Evolutionary conservation across 2,329 filamentous ascomycete genomes (phyloP).

Genomic region (Pseudogymnoascus sp.): DNA sequence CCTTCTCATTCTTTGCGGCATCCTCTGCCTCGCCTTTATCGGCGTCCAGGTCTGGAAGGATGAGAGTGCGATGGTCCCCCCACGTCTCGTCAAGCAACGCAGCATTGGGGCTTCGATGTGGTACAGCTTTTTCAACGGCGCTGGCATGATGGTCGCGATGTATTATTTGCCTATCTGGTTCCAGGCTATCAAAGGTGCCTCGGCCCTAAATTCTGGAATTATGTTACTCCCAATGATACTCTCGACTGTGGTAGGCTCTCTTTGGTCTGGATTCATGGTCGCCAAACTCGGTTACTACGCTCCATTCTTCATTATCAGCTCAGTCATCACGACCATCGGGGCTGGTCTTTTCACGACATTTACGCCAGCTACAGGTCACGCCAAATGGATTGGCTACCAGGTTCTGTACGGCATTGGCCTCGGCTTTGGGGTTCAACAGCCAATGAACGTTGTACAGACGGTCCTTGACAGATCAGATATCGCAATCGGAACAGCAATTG

Average conservation of each 20-base stretch:
- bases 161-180: conserved; percentile 38
- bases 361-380: conserved; percentile 23
- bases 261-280: conserved; percentile 25
- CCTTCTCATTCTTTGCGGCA: conserved; percentile 23
- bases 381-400: conserved; percentile 29
- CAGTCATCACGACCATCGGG: conserved; percentile 27
- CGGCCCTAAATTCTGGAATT: conserved; percentile 30
- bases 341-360: conserved; percentile 32
- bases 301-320: conserved; percentile 19
- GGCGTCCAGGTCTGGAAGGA: conserved; percentile 7
- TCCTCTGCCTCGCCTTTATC: conserved; percentile 20
- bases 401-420: conserved; percentile 10
- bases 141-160: conserved; percentile 24
- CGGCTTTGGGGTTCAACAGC: conserved; percentile 18
- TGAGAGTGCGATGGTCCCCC: conserved; percentile 28
- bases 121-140: conserved; percentile 27
- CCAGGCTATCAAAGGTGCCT: conserved; percentile 35
- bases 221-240: conserved; percentile 28
- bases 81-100: conserved; percentile 28
- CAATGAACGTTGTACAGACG: conserved; percentile 37
- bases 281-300: conserved; percentile 26
- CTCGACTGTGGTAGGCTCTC: conserved; percentile 23
- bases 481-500: conserved; percentile 41
- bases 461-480: conserved; percentile 40
- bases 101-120: conserved; percentile 25